phyloP scores from a whole-genome alignment of 306 rosid species.

The Notholithocarpus densiflorus region DNA sequence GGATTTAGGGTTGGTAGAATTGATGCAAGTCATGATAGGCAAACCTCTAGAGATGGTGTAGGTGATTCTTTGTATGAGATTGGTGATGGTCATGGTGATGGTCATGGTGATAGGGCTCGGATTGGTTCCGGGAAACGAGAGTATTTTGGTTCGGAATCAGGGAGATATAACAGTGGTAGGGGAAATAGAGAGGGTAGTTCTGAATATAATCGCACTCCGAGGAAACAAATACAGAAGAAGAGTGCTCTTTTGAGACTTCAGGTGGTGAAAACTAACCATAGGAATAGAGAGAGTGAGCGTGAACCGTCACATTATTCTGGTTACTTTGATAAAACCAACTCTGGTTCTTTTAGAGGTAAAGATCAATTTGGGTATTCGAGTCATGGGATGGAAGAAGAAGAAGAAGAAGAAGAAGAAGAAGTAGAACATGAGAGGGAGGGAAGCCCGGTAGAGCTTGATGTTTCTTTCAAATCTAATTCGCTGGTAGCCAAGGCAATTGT shows the following conservation, averaged over 20 bases:
- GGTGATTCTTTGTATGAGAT: constrained; percentile 39
- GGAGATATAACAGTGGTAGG: constrained; percentile 36
- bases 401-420: constrained; percentile 7
- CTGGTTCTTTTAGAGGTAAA: constrained; percentile 48
- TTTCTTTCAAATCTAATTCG: constrained; percentile 78
- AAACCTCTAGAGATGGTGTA: constrained; percentile 42
- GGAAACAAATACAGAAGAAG: constrained; percentile 87
- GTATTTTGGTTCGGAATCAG: constrained; percentile 42
- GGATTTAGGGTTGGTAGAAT: constrained; percentile 29
- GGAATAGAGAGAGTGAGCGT: constrained; percentile 57
- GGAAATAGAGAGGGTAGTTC: constrained; percentile 51
- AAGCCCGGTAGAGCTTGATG: constrained; percentile 76
- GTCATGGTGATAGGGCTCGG: constrained; percentile 30
- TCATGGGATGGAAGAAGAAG: constrained; percentile 25
- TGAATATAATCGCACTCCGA: constrained; percentile 51
- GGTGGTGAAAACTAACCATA: constrained; percentile 45
- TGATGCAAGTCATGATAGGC: constrained; percentile 37
- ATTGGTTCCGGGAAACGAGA: constrained; percentile 34
- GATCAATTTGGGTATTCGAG: constrained; percentile 42
- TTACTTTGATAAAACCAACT: constrained; percentile 43
- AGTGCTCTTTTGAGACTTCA: constrained; percentile 89
- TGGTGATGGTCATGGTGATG: constrained; percentile 26
- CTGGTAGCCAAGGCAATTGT: constrained; percentile 82
- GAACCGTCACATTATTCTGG: constrained; percentile 46
- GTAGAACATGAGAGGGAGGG: constrained; percentile 46